phyloP scores from a whole-genome alignment of 108 stramenopile species.

The Skeletonema marinoi region DNA sequence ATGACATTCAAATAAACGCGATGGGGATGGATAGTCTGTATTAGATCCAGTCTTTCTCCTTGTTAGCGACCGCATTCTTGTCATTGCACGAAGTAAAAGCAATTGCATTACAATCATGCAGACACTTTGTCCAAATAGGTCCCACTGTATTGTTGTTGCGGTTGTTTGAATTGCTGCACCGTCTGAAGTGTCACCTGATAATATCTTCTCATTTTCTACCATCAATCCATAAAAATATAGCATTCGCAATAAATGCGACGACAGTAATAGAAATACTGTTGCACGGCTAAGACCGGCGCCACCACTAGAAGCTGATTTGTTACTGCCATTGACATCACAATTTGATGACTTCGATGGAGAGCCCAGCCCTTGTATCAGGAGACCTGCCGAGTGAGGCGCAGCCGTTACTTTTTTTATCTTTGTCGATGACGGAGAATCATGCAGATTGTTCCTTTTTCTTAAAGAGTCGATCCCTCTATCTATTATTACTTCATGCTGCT shows the following conservation, averaged over 20 bases:
- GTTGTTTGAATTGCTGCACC: conserved; percentile 3
- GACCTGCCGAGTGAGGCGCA: background rate
- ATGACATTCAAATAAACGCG: no score
- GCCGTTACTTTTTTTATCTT: background rate
- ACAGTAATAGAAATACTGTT: conserved; percentile 33
- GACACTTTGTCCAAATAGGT: conserved; percentile 42
- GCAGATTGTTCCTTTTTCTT: conserved; percentile 4
- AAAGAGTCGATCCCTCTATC: conserved; percentile 8
- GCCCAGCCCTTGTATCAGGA: background rate
- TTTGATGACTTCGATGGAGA: background rate
- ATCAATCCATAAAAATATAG: conserved; percentile 47
- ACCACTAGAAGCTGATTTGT: background rate
- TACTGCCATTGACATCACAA: background rate
- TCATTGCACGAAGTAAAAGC: conserved; percentile 39
- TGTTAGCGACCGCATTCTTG: background rate
- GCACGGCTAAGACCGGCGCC: conserved; percentile 37
- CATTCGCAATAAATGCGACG: conserved; percentile 47
- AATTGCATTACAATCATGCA: conserved; percentile 44
- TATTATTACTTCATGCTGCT: background rate
- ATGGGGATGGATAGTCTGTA: no score
- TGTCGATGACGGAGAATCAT: background rate
- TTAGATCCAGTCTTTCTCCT: no score
- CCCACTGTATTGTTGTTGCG: conserved; percentile 15
- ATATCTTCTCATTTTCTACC: conserved; percentile 9
- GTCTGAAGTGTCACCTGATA: background rate